These are phyloP conservation scores for Fusarium albidum DNA, from an alignment of 2,329 filamentous ascomycete genomes.

Conservation along the genomic window DNA sequence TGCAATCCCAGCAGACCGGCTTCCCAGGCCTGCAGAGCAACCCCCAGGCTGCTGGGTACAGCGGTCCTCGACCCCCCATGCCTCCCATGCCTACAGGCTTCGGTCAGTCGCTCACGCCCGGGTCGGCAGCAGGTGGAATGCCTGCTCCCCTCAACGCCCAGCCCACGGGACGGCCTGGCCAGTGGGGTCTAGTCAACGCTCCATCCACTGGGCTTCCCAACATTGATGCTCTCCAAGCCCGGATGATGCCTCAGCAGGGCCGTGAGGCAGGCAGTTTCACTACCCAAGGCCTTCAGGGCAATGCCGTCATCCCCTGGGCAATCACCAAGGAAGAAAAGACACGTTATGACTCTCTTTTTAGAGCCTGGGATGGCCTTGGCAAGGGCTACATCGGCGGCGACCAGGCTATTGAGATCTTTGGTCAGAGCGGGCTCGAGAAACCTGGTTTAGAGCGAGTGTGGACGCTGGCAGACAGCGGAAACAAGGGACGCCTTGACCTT, in stretches of 20 bases:
- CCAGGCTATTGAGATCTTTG: conserved; percentile 95
- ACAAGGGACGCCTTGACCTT: conserved; percentile 92
- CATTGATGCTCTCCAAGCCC: conserved; percentile 88
- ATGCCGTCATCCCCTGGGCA: conserved; percentile 96
- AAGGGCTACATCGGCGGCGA: conserved; percentile 93
- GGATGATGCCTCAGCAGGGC: conserved; percentile 97
- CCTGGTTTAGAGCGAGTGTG: conserved; percentile 90
- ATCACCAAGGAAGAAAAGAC: conserved; percentile 99
- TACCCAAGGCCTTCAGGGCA: conserved; percentile 86
- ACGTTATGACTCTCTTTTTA: conserved; percentile 93
- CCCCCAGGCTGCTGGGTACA: conserved; percentile 81
- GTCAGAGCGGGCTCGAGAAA: conserved; percentile 93
- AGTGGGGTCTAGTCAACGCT: conserved; percentile 98
- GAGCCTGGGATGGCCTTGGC: conserved; percentile 92
- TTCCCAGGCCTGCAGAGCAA: conserved; percentile 71
- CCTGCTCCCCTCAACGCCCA: conserved; percentile 82
- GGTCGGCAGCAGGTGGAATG: conserved; percentile 66
- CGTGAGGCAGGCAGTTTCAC: conserved; percentile 85
- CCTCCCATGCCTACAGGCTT: conserved; percentile 76
- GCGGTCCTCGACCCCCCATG: conserved; percentile 87
- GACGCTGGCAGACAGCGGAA: conserved; percentile 93
- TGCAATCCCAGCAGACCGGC: conserved; percentile 76
- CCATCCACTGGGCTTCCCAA: conserved; percentile 90
- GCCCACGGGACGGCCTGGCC: conserved; percentile 89
- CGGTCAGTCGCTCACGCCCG: conserved; percentile 61